Evolutionary conservation across 495 filamentous ascomycete species (phyloP), one percentile per base, ranked within the genome.

Genomic region (Penicillium roqueforti): DNA sequence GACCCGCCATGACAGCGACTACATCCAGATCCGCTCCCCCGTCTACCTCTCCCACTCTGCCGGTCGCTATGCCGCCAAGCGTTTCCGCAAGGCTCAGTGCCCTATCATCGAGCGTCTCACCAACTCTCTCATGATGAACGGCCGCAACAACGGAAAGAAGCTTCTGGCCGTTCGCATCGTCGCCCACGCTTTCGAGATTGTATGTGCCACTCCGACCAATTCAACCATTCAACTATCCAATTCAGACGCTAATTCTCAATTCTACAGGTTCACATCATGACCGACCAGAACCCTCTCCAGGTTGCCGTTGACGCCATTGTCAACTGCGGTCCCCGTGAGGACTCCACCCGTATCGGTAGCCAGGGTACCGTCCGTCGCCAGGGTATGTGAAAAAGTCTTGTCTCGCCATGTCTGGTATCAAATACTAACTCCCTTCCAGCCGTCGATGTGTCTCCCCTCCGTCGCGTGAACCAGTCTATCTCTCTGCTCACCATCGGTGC

Each of bases 91-190:
- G 85, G 92, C 95, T 71, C 92, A 97, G 85, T 97, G 93, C 87
- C 93, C 93, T 63, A 97, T 99, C 84, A 96, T 99, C 67, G 93
- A 99, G 88, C 92, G 93, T 74, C 87, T 99, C 56, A 97, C 95
- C 80, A 99, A 99, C 85, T 97, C 93, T 23, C 85, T 99, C 65
- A 99, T 99, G 93, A 97, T 97, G 95, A 96, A 99, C 84, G 93
- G 93, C 73, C 95, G 93, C 78, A 99, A 99, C 87, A 97, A 95
- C 88, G 93, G 93, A 79, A 99, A 99, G 87, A 99, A 99, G 89
- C 87, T 97, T 61, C 95, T 95, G 90, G 95, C 93, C 71, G 91
- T 97, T 75, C 91, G 93, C 76, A 99, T 99, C 60, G 92, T 99
- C 68, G 92, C 92, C 57, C 93, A 99, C 80, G 77, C 92, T 65